Conservation (phyloP, 2,329 filamentous ascomycete genomes). For the Juglanconis sp. region DNA sequence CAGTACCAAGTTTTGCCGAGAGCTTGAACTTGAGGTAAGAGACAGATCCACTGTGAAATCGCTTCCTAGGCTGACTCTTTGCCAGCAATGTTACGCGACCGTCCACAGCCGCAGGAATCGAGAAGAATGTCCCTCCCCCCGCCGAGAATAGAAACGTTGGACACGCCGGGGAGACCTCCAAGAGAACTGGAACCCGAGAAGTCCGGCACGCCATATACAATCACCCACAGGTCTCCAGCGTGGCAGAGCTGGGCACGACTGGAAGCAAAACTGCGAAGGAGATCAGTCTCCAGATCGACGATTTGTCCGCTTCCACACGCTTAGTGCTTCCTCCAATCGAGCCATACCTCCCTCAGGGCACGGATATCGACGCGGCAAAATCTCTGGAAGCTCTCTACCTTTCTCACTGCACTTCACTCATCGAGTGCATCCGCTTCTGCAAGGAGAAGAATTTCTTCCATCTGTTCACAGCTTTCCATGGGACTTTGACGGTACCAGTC, state of each 20-base stretch:
- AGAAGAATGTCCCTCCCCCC: conserved; percentile 7
- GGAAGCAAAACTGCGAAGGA: conserved; percentile 56
- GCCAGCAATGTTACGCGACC: conserved; percentile 27
- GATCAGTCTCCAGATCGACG: conserved; percentile 60
- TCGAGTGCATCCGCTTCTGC: conserved; percentile 94
- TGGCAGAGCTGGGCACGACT: conserved; percentile 58
- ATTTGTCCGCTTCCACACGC: conserved; percentile 62
- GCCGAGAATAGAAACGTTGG: background rate
- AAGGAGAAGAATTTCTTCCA: conserved; percentile 97
- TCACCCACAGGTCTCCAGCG: conserved; percentile 50
- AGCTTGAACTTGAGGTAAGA: conserved; percentile 46
- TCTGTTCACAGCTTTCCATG: conserved; percentile 90
- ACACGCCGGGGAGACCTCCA: background rate
- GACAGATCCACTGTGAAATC: background rate
- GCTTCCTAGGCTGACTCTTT: conserved; percentile 22
- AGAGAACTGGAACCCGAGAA: conserved; percentile 26
- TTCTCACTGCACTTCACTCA: conserved; percentile 90
- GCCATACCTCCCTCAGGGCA: conserved; percentile 73
- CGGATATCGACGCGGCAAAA: conserved; percentile 82
- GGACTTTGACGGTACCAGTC: conserved; percentile 92
- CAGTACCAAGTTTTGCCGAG: conserved; percentile 11
- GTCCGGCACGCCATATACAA: conserved; percentile 55
- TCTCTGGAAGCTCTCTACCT: conserved; percentile 85
- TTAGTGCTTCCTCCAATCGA: conserved; percentile 84
- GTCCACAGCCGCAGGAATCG: conserved; percentile 12